Base-by-base conservation (phyloP, 306 rosid species). In the Vigna hirtella region DNA sequence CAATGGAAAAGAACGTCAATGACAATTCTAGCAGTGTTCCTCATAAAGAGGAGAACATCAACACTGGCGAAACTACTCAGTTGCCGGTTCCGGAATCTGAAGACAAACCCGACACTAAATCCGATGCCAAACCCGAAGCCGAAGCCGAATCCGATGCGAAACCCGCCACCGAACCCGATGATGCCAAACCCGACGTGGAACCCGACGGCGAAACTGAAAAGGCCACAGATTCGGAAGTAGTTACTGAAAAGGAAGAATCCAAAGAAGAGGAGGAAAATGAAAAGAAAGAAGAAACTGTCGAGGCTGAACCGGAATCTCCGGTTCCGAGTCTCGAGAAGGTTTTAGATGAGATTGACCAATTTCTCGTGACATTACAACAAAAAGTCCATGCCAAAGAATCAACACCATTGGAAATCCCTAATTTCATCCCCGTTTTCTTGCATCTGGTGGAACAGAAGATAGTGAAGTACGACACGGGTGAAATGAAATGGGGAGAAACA, bases 361-460 rank as follows among this genome's bases (percentile, higher is more conserved):
- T 83, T 9, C 53, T 89, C 2, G 24, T 32, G 17, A 70, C 80
- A 11, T 63, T 65, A 38, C 80, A 42, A 38, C 10, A 26, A 3
- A 22, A 64, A 4, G 56, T 7, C 0, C 13, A 77, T 18, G 15
- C 7, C 9, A 69, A 16, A 1, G 72, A 28, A 17, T 65, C 13
- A 2, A 9, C 30, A 10, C 2, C 49, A 9, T 10, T 13, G 0
- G 84, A 86, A 73, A 68, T 89, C 32, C 89, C 89, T 17, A 50
- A 43, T 53, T 86, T 79, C 45, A 56, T 90, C 0, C 66, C 61
- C 26, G 81, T 40, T 72, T 88, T 91, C 74, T 57, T 87, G 62
- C 83, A 80, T 78, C 83, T 90, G 2, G 34, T 86, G n/a, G 91
- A 91, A 14, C 85, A 84, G 9, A 87, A 74, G 80, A 51, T 88